Base-by-base conservation (phyloP, 1,284 basidiomycete species). In the Anthracocystis panici-leucophaei region DNA sequence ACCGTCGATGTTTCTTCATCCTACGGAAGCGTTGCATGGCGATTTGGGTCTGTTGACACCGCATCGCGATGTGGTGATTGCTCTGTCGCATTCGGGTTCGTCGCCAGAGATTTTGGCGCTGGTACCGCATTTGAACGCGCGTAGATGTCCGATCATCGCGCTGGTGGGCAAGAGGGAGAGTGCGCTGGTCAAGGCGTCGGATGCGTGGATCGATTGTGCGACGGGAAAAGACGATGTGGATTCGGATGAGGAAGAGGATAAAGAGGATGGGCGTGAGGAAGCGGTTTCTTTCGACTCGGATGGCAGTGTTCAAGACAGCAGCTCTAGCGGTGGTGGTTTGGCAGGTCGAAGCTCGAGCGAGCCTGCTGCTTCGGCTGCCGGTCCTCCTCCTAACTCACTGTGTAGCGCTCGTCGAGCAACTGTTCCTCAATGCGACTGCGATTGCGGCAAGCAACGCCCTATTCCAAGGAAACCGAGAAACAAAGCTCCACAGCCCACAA, bases 11-110 rank as follows among this genome's bases (percentile, higher is more conserved):
- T 87, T 84, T 59, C 64, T 87, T 12, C 85, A 86, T 57, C 86
- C 86, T 0, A 76, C 83, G 21, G 85, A 85, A 57, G 86, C 85
- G 8, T 59, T 87, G 29, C 86, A 87, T 52, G 86, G 86, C 51
- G 86, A 87, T 57, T 80, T 87, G 18, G 86, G 86, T 25, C 57
- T 83, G 46, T 59, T 86, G 9, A 76, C 82, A 21, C 79, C 81
- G n/a, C 81, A 81, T 31, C 65, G 74, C 21, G 86, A 86, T 63
- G 82, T 83, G n/a, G 67, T 86, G 18, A 74, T 86, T 48, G 68
- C 84, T 6, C 77, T 87, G 27, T 86, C 85, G 5, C 84, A 87
- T 61, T 86, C 85, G 2, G 86, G 86, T 20, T 81, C 79, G 1
- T 85, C 86, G 0, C 74, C 82, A 25, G 86, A 87, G 59, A 71